Base-by-base conservation (phyloP, 2,329 filamentous ascomycete species). In the Dactylellina cionopaga region DNA sequence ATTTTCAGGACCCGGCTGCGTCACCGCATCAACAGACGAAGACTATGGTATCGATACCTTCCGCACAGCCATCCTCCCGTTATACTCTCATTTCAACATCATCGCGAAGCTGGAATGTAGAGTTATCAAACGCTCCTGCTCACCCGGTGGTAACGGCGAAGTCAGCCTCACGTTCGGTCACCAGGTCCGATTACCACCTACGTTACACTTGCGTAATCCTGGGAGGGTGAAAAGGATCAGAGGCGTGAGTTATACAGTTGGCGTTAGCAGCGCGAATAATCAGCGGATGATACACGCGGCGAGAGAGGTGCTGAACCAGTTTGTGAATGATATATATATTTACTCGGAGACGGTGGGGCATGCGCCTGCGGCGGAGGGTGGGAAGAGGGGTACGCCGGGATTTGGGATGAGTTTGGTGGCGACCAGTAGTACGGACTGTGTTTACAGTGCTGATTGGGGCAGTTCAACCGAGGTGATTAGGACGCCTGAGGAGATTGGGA, bases 91-190 rank as follows among this genome's bases (percentile, higher is more conserved):
- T 76, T 98, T 98, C 80, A 95, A 93, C 52, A 96, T 99, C 75
- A 89, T 89, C 74, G 88, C 92, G 74, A 87, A 88, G 74, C 90
- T 99, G 76, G 95, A 98, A 81, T 82, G 99, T 46, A 84, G 92
- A 29, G 89, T 98, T 4, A 82, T 97, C 72, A 88, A 84, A 77
- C 84, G 95, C 70, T 94, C 91, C 11, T 95, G 92, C 79, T 76
- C 74, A 0, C 86, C 90, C 0, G 91, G 91, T 0, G 95, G 94
- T 37, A 92, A 92, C 41, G 95, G 95, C 41, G 87, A 96, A 62
- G 94, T 99, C n/a, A 93, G 97, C 81, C 83, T 99, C 68, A 86
- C 93, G 5, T 98, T 98, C 79, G 92, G 91, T 17, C 93, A 94
- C 80, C 95, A 99, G 81, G 90, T 99, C 10, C 88, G 94, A 35